Conservation (phyloP, 805 yeast genomes). For the Torulaspora quercuum region DNA sequence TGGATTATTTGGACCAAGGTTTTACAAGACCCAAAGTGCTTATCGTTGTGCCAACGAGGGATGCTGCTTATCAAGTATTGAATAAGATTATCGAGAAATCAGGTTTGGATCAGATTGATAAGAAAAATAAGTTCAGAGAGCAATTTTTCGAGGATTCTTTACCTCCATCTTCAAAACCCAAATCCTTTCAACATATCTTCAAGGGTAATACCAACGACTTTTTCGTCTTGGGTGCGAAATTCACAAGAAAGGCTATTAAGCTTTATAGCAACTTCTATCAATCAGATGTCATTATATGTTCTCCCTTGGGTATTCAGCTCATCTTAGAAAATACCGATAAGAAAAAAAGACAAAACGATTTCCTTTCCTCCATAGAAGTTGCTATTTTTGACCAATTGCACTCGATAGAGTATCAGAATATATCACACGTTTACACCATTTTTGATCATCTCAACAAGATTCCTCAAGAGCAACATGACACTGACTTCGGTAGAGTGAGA, state of each 20-base stretch:
- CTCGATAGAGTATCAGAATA: slow-evolving; percentile 85
- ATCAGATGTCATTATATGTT: slow-evolving; percentile 83
- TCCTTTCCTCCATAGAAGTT: slow-evolving; percentile 83
- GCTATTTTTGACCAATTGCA: slow-evolving; percentile 78
- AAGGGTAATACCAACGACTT: slow-evolving; percentile 89
- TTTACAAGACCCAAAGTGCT: slow-evolving; percentile 89
- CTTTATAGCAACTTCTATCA: slow-evolving; percentile 78
- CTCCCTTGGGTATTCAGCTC: slow-evolving; percentile 85
- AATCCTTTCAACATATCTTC: slow-evolving; percentile 74
- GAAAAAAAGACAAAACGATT: slow-evolving; percentile 66
- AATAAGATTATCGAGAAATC: slow-evolving; percentile 57
- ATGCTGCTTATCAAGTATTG: slow-evolving; percentile 68
- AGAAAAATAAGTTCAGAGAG: slow-evolving; percentile 64
- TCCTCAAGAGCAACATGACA: slow-evolving; percentile 74
- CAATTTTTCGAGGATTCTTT: slow-evolving; percentile 60
- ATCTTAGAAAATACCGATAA: slow-evolving; percentile 63
- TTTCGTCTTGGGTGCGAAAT: slow-evolving; percentile 85
- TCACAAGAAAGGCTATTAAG: slow-evolving; percentile 83
- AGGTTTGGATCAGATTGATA: slow-evolving; percentile 73
- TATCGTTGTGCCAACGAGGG: slow-evolving; percentile 78
- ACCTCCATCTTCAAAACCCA: slow-evolving; percentile 60
- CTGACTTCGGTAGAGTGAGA: slow-evolving; percentile 87
- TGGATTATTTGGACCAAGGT: slow-evolving; percentile 86
- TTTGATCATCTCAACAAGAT: slow-evolving; percentile 67
- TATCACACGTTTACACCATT: slow-evolving; percentile 79